Evolutionary conservation across 495 filamentous ascomycete species (phyloP), one percentile per base, ranked within the genome.

Genomic region (Aspergillus cavernicola): DNA sequence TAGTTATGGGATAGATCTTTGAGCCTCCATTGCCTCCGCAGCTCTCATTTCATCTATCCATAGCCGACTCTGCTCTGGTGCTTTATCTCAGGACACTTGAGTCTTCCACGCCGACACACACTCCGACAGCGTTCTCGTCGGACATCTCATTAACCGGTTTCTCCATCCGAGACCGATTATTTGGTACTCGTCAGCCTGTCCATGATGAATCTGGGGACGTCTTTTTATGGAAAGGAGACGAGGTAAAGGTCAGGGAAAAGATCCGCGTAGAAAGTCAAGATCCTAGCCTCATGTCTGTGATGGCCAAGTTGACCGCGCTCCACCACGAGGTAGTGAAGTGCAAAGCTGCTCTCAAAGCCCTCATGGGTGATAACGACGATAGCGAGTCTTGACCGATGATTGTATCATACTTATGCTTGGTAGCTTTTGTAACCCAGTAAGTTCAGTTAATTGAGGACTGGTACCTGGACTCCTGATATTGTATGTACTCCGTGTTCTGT

Each of bases 201-300:
- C 89, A 97, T 69, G 91, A 97, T 68, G 91, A 97, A 70, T 79
- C 80, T 9, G 85, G 89, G 35, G 76, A 82, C 19, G 73, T 87
- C 0, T 97, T 95, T 64, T 66, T 58, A 4, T 86, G 79, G 66
- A 68, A 71, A n/a, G 85, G 82, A 0, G 74, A 82, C 42, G 86
- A 92, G 39, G 92, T 97, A 0, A 83, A 78, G 37, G 95, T 98
- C 16, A 84, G 80, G 56, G 93, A 97, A 61, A 96, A 96, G 67
- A 81, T 98, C 9, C 79, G 83, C 24, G 89, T 97, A 6, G 93
- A 96, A 72, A 92, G 84, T 51, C 88, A 91, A 50, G 93, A 98
- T 64, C 95, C 93, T 26, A 89, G 84, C 63, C 58, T 98, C 56
- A 81, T 98, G 71, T 82, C 86, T n/a, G 76, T 92, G 13, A 85